Base-by-base conservation (phyloP, 306 rosid genomes). In the Sechiopsis laciniata region DNA sequence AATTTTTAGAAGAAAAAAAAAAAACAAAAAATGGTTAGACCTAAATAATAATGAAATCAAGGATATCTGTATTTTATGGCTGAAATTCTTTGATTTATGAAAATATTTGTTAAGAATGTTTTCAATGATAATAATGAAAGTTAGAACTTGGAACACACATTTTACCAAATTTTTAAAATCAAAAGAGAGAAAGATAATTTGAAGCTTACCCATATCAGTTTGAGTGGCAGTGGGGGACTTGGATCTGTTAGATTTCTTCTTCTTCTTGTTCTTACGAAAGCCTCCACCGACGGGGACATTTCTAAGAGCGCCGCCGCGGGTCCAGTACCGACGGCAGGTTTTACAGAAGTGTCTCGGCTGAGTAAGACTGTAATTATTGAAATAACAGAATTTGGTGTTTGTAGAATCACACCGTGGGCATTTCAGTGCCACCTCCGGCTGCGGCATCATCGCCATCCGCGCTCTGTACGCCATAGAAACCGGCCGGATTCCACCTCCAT, bases 281-380 rank as follows among this genome's bases (percentile, higher is more conserved):
- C 98, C 98, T 8, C 98, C 98, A 1, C 98, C 98, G 3, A 93
- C 98, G 0, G 96, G 98, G 54, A 93, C 98, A 55, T 78, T 93
- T 32, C 98, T 67, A 6, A 93, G 91, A 64, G 96, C 86, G 7
- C 97, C 97, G 0, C 95, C 96, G 70, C 78, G 84, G 8, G 97
- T 92, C 97, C 97, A 92, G 80, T 92, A 92, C 8, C 97, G 95
- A 42, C 97, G 78, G 37, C 97, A 92, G 5, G 95, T 76, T 87
- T 92, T 92, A 83, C 97, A 92, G 77, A 84, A 92, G 88, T 92
- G 97, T 26, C 97, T 95, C 3, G 96, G 97, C 54, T 92, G 97
- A 19, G 90, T 1, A 75, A 85, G 95, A 72, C 84, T 89, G 63
- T 92, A 89, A 68, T 92, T 92, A 50, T 92, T 92, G 89, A 80